phyloP scores from a whole-genome alignment of 306 rosid genomes.

The Vachellia collinsii region DNA sequence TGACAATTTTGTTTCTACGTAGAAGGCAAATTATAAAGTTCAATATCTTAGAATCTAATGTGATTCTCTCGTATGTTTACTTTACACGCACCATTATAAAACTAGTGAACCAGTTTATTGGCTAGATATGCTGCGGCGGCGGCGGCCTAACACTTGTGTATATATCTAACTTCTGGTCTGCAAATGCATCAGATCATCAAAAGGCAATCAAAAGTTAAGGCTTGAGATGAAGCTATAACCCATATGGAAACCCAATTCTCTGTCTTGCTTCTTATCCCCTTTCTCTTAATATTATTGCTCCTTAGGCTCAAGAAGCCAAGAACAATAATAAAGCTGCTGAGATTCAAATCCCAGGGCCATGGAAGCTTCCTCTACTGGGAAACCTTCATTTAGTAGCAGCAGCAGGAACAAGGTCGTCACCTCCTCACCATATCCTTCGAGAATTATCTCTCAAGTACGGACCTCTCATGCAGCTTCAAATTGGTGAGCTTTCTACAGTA shows the following conservation, averaged over 20 bases:
- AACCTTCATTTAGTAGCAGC: slow-evolving; percentile 31
- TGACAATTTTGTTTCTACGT: too few species aligned
- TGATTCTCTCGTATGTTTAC: too few species aligned
- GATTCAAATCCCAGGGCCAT: slow-evolving; percentile 30
- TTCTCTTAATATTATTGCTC: neutral
- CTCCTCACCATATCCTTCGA: slow-evolving; percentile 28
- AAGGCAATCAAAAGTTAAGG: neutral
- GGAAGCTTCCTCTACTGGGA: slow-evolving; percentile 41
- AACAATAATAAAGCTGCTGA: neutral
- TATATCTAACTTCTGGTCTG: too few species aligned
- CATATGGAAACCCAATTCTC: neutral
- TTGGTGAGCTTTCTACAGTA: slow-evolving; percentile 27
- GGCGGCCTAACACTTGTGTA: too few species aligned
- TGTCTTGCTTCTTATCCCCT: neutral
- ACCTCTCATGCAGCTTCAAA: slow-evolving; percentile 30
- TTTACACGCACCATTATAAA: too few species aligned
- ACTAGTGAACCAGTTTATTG: too few species aligned
- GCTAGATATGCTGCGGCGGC: too few species aligned
- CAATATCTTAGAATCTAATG: too few species aligned
- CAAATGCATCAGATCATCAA: too few species aligned
- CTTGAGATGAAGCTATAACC: neutral
- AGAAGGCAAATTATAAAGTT: too few species aligned
- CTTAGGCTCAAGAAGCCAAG: neutral
- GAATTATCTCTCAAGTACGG: slow-evolving; percentile 24
- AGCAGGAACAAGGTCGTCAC: neutral